These are phyloP conservation scores for Nigrospora sphaerica DNA, from an alignment of 2,329 filamentous ascomycete genomes.

Conservation along the genomic window DNA sequence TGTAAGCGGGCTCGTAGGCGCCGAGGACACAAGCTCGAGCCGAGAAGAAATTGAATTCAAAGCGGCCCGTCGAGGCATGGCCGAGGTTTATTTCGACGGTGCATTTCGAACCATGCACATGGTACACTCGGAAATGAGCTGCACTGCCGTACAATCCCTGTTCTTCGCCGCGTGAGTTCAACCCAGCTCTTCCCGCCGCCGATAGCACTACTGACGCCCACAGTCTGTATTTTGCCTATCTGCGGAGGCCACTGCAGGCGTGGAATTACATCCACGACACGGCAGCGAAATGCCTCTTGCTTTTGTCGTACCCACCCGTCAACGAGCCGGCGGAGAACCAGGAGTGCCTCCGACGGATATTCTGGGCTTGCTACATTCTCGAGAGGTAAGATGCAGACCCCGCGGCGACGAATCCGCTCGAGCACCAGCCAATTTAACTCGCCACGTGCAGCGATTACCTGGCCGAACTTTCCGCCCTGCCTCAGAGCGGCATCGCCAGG, in stretches of 20 bases:
- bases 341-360: slow-evolving; percentile 42
- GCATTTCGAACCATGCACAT: slow-evolving; percentile 38
- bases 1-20: slow-evolving; percentile 19
- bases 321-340: slow-evolving; percentile 29
- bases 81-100: slow-evolving; percentile 29
- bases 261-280: slow-evolving; percentile 44
- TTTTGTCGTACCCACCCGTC: slow-evolving; percentile 34
- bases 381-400: slow-evolving; percentile 29
- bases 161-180: slow-evolving; percentile 39
- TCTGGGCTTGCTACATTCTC: slow-evolving; percentile 48
- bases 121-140: slow-evolving; percentile 37
- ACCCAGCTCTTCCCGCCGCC: background rate
- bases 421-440: too few species aligned
- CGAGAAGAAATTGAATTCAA: slow-evolving; percentile 4
- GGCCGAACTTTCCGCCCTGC: slow-evolving; percentile 42
- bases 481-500: slow-evolving; percentile 40
- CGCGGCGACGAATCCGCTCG: too few species aligned
- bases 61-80: slow-evolving; percentile 2
- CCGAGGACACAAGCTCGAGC: background rate
- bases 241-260: slow-evolving; percentile 41
- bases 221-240: slow-evolving; percentile 41
- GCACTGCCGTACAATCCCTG: slow-evolving; percentile 39
- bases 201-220: background rate
- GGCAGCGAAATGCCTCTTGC: slow-evolving; percentile 40
- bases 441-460: slow-evolving; percentile 37